phyloP scores from a whole-genome alignment of 2,329 filamentous ascomycete species.

The Aspergillus calidoustus region DNA sequence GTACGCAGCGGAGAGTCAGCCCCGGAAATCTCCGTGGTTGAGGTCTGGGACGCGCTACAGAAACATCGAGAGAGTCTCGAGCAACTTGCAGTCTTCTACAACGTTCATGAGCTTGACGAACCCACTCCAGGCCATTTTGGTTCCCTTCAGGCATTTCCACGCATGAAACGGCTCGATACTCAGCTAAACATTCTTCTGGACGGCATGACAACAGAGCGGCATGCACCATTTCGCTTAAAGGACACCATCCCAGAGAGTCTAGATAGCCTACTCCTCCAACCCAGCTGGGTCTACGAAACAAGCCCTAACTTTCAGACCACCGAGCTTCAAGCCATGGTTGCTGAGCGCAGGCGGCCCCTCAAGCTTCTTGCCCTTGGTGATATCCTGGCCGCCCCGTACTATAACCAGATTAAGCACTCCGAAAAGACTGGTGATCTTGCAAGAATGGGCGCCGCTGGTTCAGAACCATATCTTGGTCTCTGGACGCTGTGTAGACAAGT shows the following conservation, averaged over 20 bases:
- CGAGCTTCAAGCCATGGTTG: not conserved
- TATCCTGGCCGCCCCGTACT: not conserved
- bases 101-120: too few species aligned
- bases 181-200: too few species aligned
- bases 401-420: not conserved
- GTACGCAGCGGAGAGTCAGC: not conserved
- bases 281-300: not conserved
- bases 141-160: too few species aligned
- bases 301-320: not conserved
- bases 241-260: not conserved
- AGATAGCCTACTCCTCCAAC: not conserved
- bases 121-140: too few species aligned
- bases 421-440: not conserved
- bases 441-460: too few species aligned
- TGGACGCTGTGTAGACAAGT: too few species aligned
- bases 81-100: not conserved
- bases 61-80: not conserved
- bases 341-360: not conserved
- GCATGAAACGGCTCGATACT: too few species aligned
- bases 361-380: not conserved
- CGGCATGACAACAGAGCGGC: too few species aligned
- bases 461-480: too few species aligned
- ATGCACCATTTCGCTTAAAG: not conserved
- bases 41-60: slow-evolving; percentile 2
- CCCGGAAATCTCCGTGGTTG: not conserved